These are phyloP conservation scores for Hypoxylon sp. DNA, from an alignment of 2,329 filamentous ascomycete species.

Conservation along the genomic window DNA sequence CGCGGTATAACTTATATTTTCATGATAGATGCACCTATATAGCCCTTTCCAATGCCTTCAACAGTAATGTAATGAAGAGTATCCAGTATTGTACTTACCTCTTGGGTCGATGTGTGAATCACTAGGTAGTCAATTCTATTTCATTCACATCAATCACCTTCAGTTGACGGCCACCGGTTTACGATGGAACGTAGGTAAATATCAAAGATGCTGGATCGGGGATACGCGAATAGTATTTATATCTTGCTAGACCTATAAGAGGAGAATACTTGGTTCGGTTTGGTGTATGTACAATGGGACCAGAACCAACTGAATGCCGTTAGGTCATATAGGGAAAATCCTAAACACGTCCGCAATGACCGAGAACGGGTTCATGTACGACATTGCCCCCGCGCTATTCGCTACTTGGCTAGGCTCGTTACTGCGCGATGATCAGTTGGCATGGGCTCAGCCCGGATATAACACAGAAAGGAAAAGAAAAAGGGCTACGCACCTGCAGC, in stretches of 20 bases:
- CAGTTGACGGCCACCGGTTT: no score
- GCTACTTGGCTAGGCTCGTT: background rate
- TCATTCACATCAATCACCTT: no score
- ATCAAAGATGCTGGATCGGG: no score
- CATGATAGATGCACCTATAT: slow-evolving; percentile 6
- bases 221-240: background rate
- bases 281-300: slow-evolving; percentile 14
- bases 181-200: no score
- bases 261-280: no score
- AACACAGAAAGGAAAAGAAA: background rate
- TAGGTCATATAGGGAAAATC: slow-evolving; percentile 16
- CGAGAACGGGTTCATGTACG: slow-evolving; percentile 37
- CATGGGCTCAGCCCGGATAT: background rate
- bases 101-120: no score
- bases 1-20: background rate
- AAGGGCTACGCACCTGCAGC: slow-evolving; percentile 48
- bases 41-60: background rate
- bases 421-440: slow-evolving; percentile 9
- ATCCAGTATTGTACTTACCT: no score
- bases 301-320: background rate
- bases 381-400: slow-evolving; percentile 16
- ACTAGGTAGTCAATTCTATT: no score
- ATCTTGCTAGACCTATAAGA: background rate
- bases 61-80: background rate
- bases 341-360: slow-evolving; percentile 28